A percentile compares a stretch with the other conserved stretches of the same genome.
Evolutionary conservation across 169 alveolate genomes (phyloP).

Genomic region (Cryptosporidium muris): DNA sequence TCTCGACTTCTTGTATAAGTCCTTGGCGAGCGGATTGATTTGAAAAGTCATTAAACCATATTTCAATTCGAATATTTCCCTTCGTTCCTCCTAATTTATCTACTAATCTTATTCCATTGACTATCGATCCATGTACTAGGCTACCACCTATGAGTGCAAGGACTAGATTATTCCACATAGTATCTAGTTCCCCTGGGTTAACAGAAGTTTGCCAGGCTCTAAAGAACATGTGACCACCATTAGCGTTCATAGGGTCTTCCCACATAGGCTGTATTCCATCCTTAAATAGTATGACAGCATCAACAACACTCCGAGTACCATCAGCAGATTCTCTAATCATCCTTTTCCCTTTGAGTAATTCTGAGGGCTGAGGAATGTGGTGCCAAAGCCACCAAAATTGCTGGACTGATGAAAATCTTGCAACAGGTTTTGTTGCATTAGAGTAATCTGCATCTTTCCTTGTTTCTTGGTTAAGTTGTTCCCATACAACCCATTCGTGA

Average conservation of each 20-base stretch:
- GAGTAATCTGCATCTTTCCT: conserved; percentile 80
- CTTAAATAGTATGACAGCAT: conserved; percentile 70
- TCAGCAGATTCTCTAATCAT: conserved; percentile 61
- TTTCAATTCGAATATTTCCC: conserved; percentile 75
- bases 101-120: conserved; percentile 83
- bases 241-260: conserved; percentile 85
- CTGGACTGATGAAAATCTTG: conserved; percentile 82
- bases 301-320: conserved; percentile 65
- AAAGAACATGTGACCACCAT: conserved; percentile 85
- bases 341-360: conserved; percentile 73
- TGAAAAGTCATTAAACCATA: conserved; percentile 75
- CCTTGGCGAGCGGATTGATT: conserved; percentile 72
- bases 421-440: conserved; percentile 84
- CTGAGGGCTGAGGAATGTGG: conserved; percentile 83
- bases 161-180: conserved; percentile 84
- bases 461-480: conserved; percentile 79
- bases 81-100: conserved; percentile 72
- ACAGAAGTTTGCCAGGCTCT: conserved; percentile 81
- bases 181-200: conserved; percentile 78
- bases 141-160: conserved; percentile 83
- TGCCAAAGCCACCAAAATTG: conserved; percentile 84
- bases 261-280: conserved; percentile 87
- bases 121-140: conserved; percentile 77
- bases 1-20: conserved; percentile 74
- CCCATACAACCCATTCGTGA: conserved; percentile 87